Evolutionary conservation across 169 alveolate species (phyloP), one percentile per base, ranked within the genome.

Genomic region (Eimeria necatrix): DNA sequence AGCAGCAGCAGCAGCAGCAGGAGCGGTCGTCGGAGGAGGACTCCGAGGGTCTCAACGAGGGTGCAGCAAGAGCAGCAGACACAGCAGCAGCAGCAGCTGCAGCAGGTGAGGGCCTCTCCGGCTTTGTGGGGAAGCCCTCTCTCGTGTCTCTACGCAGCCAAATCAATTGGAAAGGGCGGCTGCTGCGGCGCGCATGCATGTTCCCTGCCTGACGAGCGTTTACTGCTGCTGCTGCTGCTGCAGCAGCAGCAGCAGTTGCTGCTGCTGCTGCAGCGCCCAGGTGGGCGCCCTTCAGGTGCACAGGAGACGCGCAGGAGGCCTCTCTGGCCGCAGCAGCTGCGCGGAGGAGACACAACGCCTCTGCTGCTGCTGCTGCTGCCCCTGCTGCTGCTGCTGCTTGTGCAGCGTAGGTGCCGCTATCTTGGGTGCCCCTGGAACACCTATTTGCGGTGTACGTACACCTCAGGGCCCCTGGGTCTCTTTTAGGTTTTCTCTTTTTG

Each of bases 121-220:
- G 48, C 18, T 22, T 12, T 24, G 49, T 73, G 9, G 85, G 53
- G 24, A 73, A 73, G 85, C 85, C 85, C 53, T 73, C 85, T 6
- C 24, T 73, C 16, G 49, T 12, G 85, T 73, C 85, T 32, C 85
- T 73, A 20, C 14, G 85, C 20, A 12, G 14, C 22, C 85, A 26
- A 9, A 26, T 73, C 20, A 73, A 41, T 20, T 73, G 85, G 85
- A 73, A 20, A 24, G 85, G 85, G 85, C 9, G 85, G n/a, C 85
- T 73, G 49, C 53, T 73, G 85, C 85, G 85, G 85, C 49, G 85
- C 7, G 85, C 85, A 3, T 73, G 85, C 53, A 12, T 73, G 56
- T 73, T 73, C n/a, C 53, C 85, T 26, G 85, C 85, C 6, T 73
- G 53, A 73, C 68, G 68, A 18, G 68, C 18, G 10, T 56, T 12